phyloP scores from a whole-genome alignment of 164 flowering plant species.

The Magnolia sinica region DNA sequence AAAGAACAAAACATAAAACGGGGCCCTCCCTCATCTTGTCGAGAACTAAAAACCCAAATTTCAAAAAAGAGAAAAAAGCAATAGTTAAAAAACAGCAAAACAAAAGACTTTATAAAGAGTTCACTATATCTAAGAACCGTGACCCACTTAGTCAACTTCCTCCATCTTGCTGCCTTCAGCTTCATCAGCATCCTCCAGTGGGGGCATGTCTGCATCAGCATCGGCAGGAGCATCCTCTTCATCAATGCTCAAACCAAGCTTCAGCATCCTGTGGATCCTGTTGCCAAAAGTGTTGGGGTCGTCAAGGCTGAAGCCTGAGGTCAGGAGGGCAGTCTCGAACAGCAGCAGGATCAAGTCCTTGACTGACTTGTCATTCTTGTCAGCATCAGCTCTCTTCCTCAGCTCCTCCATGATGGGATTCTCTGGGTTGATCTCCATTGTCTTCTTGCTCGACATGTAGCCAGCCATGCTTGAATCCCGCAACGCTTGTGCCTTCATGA shows the following conservation, averaged over 20 bases:
- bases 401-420: slow-evolving; percentile 22
- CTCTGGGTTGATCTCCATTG: slow-evolving; percentile 24
- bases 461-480: slow-evolving; percentile 18
- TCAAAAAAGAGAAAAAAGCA: neutral
- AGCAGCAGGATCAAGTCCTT: slow-evolving; percentile 20
- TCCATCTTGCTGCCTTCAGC: slow-evolving; percentile 33
- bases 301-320: slow-evolving; percentile 22
- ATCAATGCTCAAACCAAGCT: slow-evolving; percentile 20
- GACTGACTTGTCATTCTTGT: slow-evolving; percentile 23
- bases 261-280: slow-evolving; percentile 23
- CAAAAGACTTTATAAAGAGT: too few species aligned
- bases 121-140: too few species aligned
- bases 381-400: slow-evolving; percentile 25
- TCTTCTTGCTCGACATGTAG: slow-evolving; percentile 24
- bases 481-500: slow-evolving; percentile 25
- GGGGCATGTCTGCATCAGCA: slow-evolving; percentile 16
- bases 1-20: neutral
- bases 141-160: slow-evolving; percentile 18
- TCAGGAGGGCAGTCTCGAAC: slow-evolving; percentile 23
- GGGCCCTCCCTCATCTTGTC: neutral
- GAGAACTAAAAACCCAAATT: neutral
- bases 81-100: neutral
- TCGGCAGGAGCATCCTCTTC: slow-evolving; percentile 13
- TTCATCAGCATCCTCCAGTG: slow-evolving; percentile 19
- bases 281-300: slow-evolving; percentile 20